phyloP scores from a whole-genome alignment of 164 flowering plant species.

The Kalanchoe fedtschenkoi region DNA sequence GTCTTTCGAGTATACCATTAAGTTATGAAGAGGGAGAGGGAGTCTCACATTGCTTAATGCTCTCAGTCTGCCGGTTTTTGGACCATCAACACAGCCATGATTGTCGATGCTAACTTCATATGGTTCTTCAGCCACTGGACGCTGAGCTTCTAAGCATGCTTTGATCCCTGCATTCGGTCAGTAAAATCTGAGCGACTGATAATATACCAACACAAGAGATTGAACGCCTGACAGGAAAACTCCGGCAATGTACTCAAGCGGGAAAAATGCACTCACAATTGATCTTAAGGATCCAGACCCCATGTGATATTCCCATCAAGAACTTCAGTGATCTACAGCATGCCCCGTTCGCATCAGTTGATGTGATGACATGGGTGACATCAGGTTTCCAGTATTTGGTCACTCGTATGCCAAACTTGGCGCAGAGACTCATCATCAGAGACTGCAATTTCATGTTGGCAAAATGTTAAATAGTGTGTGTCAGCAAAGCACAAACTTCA shows the following conservation, averaged over 20 bases:
- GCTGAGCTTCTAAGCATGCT: slow-evolving; percentile 36
- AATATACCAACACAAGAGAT: background rate
- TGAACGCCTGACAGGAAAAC: background rate
- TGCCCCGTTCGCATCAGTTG: slow-evolving; percentile 45
- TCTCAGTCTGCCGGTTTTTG: slow-evolving; percentile 50
- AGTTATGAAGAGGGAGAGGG: background rate
- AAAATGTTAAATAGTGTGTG: background rate
- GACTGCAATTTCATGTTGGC: slow-evolving; percentile 23
- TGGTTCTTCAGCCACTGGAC: slow-evolving; percentile 40
- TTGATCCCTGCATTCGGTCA: slow-evolving; percentile 35
- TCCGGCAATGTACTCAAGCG: background rate
- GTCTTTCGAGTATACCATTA: background rate
- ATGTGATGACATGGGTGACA: slow-evolving; percentile 63
- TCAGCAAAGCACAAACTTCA: background rate
- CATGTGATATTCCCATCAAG: slow-evolving; percentile 57
- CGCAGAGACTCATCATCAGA: slow-evolving; percentile 35
- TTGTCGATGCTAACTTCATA: slow-evolving; percentile 49
- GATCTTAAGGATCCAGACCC: slow-evolving; percentile 47
- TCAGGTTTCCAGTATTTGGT: slow-evolving; percentile 36
- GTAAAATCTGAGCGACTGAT: background rate
- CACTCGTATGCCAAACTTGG: slow-evolving; percentile 33
- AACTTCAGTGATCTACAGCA: slow-evolving; percentile 49
- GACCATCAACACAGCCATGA: slow-evolving; percentile 51
- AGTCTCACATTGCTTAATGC: slow-evolving; percentile 28
- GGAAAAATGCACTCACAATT: slow-evolving; percentile 36